A percentile compares a stretch with the other conserved stretches of the same genome.
These are phyloP conservation scores for Coniochaeta ligniaria DNA, from an alignment of 2,329 filamentous ascomycete genomes.

Conservation along the genomic window DNA sequence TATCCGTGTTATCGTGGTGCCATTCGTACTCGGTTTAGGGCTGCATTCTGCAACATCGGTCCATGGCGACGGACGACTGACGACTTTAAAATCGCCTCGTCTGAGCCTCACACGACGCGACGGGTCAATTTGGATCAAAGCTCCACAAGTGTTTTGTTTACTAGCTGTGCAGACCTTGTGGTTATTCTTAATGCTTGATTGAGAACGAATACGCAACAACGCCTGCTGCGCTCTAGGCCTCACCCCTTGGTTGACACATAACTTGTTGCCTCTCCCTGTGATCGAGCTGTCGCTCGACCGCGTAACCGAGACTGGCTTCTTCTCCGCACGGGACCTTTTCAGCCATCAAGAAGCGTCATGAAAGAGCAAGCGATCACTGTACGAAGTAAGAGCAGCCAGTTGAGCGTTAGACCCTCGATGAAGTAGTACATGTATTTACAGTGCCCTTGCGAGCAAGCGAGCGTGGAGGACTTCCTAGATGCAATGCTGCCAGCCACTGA, in stretches of 20 bases:
- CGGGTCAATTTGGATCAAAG: neutral
- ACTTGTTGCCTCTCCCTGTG: no score
- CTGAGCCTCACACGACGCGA: neutral
- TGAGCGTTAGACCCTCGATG: neutral
- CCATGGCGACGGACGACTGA: neutral
- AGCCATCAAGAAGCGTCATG: no score
- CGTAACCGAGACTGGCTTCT: no score
- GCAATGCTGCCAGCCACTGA: neutral
- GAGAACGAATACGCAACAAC: neutral
- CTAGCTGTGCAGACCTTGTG: neutral
- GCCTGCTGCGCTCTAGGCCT: neutral
- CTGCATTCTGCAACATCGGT: neutral
- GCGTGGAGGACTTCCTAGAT: neutral
- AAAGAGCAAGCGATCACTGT: no score
- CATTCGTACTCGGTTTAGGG: neutral
- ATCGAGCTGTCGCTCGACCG: no score
- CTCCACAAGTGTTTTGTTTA: neutral
- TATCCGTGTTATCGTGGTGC: neutral
- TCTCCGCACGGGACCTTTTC: no score
- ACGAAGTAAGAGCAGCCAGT: neutral
- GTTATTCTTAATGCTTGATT: neutral
- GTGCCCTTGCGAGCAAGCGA: neutral
- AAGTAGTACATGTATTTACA: neutral
- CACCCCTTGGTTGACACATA: no score
- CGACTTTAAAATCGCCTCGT: neutral